phyloP scores from a whole-genome alignment of 2,329 filamentous ascomycete species.

The Beauveria sp. region DNA sequence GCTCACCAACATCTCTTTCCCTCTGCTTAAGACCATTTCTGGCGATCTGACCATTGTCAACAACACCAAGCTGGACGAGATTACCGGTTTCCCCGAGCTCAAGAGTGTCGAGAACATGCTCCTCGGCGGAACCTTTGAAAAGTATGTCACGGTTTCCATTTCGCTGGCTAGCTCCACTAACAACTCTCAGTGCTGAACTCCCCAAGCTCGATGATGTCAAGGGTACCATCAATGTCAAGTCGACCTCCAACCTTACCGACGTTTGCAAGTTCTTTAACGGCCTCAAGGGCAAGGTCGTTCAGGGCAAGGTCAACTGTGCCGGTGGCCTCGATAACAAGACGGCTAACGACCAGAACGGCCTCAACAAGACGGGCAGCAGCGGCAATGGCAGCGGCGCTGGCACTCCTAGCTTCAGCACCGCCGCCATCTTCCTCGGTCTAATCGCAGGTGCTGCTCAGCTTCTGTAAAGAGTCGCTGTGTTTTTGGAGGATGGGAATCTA shows the following conservation, averaged over 20 bases:
- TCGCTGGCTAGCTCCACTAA: slow-evolving; percentile 36
- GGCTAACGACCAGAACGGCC: slow-evolving; percentile 30
- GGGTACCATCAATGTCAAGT: slow-evolving; percentile 64
- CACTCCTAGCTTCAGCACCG: slow-evolving; percentile 34
- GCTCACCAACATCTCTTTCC: slow-evolving; percentile 69
- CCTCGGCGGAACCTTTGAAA: slow-evolving; percentile 73
- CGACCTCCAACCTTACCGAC: slow-evolving; percentile 53
- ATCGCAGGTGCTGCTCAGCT: slow-evolving; percentile 42
- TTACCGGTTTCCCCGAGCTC: slow-evolving; percentile 63
- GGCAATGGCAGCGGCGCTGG: slow-evolving; percentile 25
- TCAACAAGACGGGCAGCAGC: slow-evolving; percentile 14
- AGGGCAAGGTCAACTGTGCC: slow-evolving; percentile 28
- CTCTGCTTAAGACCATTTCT: slow-evolving; percentile 56
- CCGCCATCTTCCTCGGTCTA: slow-evolving; percentile 38
- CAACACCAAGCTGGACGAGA: slow-evolving; percentile 65
- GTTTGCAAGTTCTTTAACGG: slow-evolving; percentile 48
- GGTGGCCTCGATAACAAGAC: slow-evolving; percentile 18
- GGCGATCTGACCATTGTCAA: slow-evolving; percentile 83
- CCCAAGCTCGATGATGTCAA: slow-evolving; percentile 59
- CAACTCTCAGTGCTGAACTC: slow-evolving; percentile 63
- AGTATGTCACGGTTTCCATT: slow-evolving; percentile 48
- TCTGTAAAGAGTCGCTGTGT: slow-evolving; percentile 33
- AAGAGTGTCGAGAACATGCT: slow-evolving; percentile 69
- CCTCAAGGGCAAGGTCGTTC: slow-evolving; percentile 17
- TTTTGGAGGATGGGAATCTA: slow-evolving; percentile 17